A percentile compares a stretch with the other conserved stretches of the same genome.
phyloP scores from a whole-genome alignment of 2,329 filamentous ascomycete genomes.

The Mariannaea elegans region DNA sequence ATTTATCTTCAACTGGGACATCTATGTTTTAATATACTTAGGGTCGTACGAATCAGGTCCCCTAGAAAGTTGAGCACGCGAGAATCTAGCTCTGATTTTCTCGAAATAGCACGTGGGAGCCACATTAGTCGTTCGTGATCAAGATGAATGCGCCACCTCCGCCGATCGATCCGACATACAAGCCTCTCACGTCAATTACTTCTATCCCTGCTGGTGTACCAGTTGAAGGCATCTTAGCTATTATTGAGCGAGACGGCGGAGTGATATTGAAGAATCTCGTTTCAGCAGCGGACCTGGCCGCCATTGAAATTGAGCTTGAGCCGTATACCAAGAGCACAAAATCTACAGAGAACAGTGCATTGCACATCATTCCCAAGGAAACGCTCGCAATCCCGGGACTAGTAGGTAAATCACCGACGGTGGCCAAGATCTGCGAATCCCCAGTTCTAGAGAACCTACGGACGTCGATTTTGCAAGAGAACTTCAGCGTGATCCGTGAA shows the following conservation, averaged over 20 bases:
- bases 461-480: background rate
- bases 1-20: no score
- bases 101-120: no score
- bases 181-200: background rate
- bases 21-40: no score
- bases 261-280: conserved; percentile 2
- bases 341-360: background rate
- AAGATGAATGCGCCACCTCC: background rate
- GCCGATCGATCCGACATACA: background rate
- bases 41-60: no score
- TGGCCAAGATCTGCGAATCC: background rate
- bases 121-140: no score
- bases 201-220: background rate
- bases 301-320: background rate
- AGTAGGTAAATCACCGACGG: background rate
- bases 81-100: no score
- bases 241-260: background rate
- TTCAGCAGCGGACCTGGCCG: background rate
- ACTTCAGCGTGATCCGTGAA: background rate
- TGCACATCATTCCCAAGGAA: background rate
- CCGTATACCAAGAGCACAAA: background rate
- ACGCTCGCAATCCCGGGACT: background rate
- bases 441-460: background rate
- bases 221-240: background rate
- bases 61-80: no score